These are phyloP conservation scores for Castanopsis chinensis DNA, from an alignment of 306 rosid species.

Conservation along the genomic window DNA sequence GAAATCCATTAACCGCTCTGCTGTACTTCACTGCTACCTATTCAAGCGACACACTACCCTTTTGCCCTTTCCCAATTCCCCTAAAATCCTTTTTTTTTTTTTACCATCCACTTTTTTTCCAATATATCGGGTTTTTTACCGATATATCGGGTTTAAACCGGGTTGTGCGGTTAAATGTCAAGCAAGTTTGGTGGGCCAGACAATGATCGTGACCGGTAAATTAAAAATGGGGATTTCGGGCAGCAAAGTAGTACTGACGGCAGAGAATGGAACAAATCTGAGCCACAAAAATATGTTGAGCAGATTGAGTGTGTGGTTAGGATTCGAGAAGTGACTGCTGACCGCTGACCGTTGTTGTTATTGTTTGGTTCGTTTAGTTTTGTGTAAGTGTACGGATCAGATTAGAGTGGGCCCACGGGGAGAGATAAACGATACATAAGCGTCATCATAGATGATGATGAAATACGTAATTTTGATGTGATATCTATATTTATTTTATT, in stretches of 20 bases:
- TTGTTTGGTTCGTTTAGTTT: too few species aligned
- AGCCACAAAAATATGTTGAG: conserved; percentile 24
- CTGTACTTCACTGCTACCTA: neutral
- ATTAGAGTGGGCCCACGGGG: neutral
- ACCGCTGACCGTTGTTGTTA: neutral
- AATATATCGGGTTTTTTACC: neutral
- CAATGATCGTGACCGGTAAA: neutral
- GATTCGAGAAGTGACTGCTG: conserved; percentile 4
- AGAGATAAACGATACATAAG: too few species aligned
- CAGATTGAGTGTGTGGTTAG: conserved; percentile 3
- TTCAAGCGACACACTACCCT: neutral
- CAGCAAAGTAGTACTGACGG: conserved; percentile 18
- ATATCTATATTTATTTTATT: too few species aligned
- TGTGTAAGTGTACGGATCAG: neutral
- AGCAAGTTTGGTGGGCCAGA: neutral
- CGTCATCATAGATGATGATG: too few species aligned
- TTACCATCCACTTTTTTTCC: neutral
- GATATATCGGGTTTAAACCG: too few species aligned
- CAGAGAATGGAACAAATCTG: conserved; percentile 1
- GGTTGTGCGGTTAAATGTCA: conserved; percentile 4
- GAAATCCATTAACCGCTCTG: neutral
- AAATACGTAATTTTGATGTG: too few species aligned
- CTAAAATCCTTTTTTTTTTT: too few species aligned
- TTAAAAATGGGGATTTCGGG: neutral
- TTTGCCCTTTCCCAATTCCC: neutral